Conservation (phyloP, 176 grass and related monocot genomes). For the Pontederia crassipes region DNA sequence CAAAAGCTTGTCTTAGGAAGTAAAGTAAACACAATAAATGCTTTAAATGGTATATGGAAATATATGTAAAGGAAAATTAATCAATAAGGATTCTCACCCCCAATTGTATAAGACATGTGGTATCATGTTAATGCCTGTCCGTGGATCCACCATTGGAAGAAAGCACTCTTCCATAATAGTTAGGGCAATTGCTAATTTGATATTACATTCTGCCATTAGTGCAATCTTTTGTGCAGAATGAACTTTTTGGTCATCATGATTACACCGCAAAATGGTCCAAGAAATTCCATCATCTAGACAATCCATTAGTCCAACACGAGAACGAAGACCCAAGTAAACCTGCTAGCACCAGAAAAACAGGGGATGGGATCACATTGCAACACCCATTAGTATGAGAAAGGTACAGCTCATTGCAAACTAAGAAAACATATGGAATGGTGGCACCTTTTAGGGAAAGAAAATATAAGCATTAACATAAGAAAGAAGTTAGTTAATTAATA, state of each 20-base stretch:
- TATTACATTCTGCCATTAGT: constrained; percentile 59
- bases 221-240: constrained; percentile 53
- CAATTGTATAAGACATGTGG: constrained; percentile 84
- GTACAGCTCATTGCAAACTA: no score
- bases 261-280: constrained; percentile 74
- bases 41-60: background rate
- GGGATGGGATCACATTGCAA: constrained; percentile 8
- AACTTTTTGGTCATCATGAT: constrained; percentile 52
- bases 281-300: constrained; percentile 61
- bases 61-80: constrained; percentile 8
- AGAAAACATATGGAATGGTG: no score
- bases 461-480: no score
- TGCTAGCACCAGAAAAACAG: constrained; percentile 27
- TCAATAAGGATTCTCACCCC: constrained; percentile 34
- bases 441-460: no score
- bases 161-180: constrained; percentile 95
- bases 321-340: constrained; percentile 53
- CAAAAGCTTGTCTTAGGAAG: background rate
- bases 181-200: constrained; percentile 75
- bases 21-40: constrained; percentile 1
- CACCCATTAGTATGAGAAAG: no score
- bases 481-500: no score
- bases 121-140: constrained; percentile 86
- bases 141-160: constrained; percentile 68
- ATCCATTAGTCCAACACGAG: constrained; percentile 47